Base-by-base conservation (phyloP, 371 early-diverging fungal species). In the Mortierella sp. region DNA sequence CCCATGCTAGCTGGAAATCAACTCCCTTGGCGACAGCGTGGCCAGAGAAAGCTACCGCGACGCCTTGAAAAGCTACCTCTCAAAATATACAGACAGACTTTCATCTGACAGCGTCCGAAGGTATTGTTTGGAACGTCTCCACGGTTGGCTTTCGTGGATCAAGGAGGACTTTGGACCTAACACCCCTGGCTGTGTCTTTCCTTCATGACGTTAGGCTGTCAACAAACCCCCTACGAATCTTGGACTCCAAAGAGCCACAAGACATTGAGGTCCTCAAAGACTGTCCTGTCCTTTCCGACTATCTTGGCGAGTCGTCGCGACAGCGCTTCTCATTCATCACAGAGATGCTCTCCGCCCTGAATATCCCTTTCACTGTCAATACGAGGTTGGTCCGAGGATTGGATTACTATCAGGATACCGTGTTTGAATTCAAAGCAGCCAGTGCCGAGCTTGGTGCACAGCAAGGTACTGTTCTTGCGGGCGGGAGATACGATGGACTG, bases 331-430 rank as follows among this genome's bases (percentile, higher is more conserved):
- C 79, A 2, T 79, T 72, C 46, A 72, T 89, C 27, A 61, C 57
- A 4, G 55, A 55, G 14, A 78, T 80, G 0, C 72, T 88, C 4
- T 64, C 78, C 0, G 56, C 48, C 0, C 63, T 85, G 13, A 47
- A 59, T 0, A 84, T 90, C 16, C 82, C 86, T 5, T 87, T 80
- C 54, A 67, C 64, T 8, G 41, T 86, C n/a, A 83, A 88, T 56
- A 61, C 61, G 16, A 63, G 71, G 16, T 70, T 90, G 34, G 90
- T 90, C 39, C 80, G 90, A 16, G 90, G 90, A 1, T 76, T 90
- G 23, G 90, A 90, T 52, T 90, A 88, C 54, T 90, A 90, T 61
- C 82, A 88, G 53, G 82, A 87, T 48, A 89, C 90, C 2, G 86
- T 90, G 10, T 90, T 82, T 73, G 90, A 90, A 64, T 82, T 86